Evolutionary conservation across 768 basidiomycete genomes (phyloP), one percentile per base, ranked within the genome.

Genomic region (Neoboletus subvelutipes): DNA sequence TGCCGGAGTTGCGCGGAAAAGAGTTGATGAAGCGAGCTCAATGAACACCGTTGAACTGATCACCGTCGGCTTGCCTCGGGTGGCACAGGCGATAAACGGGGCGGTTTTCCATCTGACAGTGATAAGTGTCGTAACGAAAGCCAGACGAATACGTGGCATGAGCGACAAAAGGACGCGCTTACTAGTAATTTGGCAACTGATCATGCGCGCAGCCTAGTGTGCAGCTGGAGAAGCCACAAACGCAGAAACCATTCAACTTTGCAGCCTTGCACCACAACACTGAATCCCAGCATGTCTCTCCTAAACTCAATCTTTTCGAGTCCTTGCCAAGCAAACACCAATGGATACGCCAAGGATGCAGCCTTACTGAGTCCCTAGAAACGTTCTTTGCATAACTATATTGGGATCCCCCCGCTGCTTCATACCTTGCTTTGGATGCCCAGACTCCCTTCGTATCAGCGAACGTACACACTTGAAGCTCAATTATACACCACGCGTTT

Each of bases 1-100:
- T 33, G 75, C 73, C 4, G 69, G 65, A n/a, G 80, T 82, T 28
- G 82, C 83, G 11, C 67, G 69, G 59, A 78, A 82, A 11, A 82
- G 59, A 1, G 79, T 77, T 6, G 76, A 20, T 18, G 56, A 46
- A 20, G 54, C 60, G n/a, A 34, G 20, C 20, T 54, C 34, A 20
- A 6, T 17, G 36, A 28, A 17, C 29, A 20, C 11, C 10, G 7
- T 13, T 31, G 29, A 29, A 31, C 29, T 31, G 55, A 28, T 28
- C n/a, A 34, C 28, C 28, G 28, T 3, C 24, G 33, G 24, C 28
- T 29, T 20, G 24, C 12, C 20, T 31, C n/a, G 18, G 10, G 18
- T 20, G 39, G 40, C 2, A 7, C 17, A 31, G 20, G 39, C 26
- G 20, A 13, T 15, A 8, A 28, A 31, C 42, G 28, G 41, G 31